These are phyloP conservation scores for Microcos paniculata DNA, from an alignment of 345 rosid genomes.

Conservation along the genomic window DNA sequence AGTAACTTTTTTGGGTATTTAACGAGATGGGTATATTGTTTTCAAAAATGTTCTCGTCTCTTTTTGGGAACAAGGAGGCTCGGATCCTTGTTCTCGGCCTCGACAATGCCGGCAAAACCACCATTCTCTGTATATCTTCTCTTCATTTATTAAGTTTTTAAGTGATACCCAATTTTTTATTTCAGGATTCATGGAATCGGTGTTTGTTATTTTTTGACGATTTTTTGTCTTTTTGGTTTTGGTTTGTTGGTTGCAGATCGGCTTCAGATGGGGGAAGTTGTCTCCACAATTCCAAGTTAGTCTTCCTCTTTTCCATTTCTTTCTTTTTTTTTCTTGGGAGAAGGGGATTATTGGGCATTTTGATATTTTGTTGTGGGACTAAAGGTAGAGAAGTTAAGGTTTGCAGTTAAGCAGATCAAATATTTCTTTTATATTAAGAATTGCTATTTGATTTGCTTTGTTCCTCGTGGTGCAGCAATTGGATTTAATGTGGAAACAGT, in stretches of 20 bases:
- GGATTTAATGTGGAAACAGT: slow-evolving; percentile 98
- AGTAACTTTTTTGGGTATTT: slow-evolving; percentile 1
- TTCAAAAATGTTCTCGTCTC: slow-evolving; percentile 46
- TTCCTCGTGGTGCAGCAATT: slow-evolving; percentile 58
- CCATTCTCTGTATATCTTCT: slow-evolving; percentile 47
- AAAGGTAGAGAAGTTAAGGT: background rate
- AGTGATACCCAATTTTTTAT: background rate
- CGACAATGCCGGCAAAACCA: slow-evolving; percentile 74
- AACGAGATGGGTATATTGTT: slow-evolving; percentile 45
- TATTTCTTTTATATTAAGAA: slow-evolving; percentile 3
- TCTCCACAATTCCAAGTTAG: slow-evolving; percentile 94
- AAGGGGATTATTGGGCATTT: background rate
- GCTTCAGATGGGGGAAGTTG: slow-evolving; percentile 99
- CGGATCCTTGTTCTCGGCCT: slow-evolving; percentile 65
- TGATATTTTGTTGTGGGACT: background rate
- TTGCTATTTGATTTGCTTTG: slow-evolving; percentile 6
- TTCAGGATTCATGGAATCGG: slow-evolving; percentile 16
- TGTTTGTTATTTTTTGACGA: slow-evolving; percentile 5
- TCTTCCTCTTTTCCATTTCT: slow-evolving; percentile 3
- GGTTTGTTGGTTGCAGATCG: slow-evolving; percentile 54
- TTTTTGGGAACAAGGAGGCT: slow-evolving; percentile 52
- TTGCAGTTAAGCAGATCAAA: background rate
- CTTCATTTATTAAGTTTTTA: background rate
- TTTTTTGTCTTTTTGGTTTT: slow-evolving; percentile 10
- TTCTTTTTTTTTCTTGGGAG: background rate